These are phyloP conservation scores for Scheffersomyces segobiensis DNA, from an alignment of 1,139 yeast genomes.

Conservation along the genomic window DNA sequence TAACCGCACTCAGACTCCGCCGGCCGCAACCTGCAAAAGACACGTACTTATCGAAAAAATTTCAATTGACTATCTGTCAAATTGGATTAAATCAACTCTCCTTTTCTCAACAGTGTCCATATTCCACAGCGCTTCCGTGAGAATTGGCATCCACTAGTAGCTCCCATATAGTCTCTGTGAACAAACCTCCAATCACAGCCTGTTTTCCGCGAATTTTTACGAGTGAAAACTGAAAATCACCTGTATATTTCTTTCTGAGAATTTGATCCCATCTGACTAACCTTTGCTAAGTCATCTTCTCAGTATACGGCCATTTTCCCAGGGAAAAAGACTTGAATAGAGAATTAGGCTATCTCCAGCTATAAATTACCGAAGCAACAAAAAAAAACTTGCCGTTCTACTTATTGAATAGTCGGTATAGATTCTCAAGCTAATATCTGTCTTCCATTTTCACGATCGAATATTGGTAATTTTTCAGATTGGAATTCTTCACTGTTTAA, in stretches of 20 bases:
- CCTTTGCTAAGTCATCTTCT: not conserved
- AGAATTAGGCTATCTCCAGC: not conserved
- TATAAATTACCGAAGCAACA: not conserved
- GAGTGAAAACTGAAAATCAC: not conserved
- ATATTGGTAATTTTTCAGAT: not conserved
- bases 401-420: not conserved
- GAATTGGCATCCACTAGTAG: not conserved
- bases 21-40: slow-evolving; percentile 4
- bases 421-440: not conserved
- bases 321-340: not conserved
- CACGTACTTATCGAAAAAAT: slow-evolving; percentile 2
- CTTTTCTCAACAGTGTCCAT: not conserved
- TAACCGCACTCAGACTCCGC: not conserved
- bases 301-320: not conserved
- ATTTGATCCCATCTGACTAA: not conserved
- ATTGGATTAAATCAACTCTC: not conserved
- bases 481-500: not conserved
- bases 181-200: not conserved
- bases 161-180: not conserved
- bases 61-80: not conserved
- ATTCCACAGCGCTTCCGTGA: not conserved
- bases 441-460: not conserved
- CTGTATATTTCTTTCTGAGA: not conserved
- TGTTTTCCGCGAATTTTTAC: not conserved
- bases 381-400: not conserved